Evolutionary conservation across 2,329 filamentous ascomycete species (phyloP).

Genomic region (Chlorencoelia australis): DNA sequence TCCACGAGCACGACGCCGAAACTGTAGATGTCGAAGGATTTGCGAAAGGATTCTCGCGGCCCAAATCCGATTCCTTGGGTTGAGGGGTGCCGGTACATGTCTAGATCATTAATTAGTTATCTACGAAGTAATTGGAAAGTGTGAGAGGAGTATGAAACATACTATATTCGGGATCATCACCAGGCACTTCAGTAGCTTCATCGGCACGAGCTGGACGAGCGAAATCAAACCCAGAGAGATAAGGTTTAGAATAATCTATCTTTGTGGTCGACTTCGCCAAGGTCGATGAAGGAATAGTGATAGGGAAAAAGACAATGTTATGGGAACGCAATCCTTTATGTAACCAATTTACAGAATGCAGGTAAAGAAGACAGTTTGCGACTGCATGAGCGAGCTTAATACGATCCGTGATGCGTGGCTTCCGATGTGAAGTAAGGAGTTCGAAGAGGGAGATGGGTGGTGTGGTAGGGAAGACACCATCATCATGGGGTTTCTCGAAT

Average conservation of each 20-base stretch:
- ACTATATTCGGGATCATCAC: conserved; percentile 35
- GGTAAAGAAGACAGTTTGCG: conserved; percentile 42
- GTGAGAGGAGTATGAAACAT: conserved; percentile 43
- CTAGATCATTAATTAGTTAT: too few relatives aligned
- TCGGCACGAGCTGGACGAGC: conserved; percentile 39
- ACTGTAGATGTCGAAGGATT: conserved; percentile 42
- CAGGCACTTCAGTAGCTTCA: conserved; percentile 40
- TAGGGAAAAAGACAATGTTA: conserved; percentile 42
- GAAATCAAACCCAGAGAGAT: conserved; percentile 45
- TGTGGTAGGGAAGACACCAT: conserved; percentile 26
- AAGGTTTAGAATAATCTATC: conserved; percentile 33
- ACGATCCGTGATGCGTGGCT: conserved; percentile 41
- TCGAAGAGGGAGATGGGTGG: conserved; percentile 38
- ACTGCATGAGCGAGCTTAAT: conserved; percentile 41
- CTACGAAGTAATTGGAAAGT: too few relatives aligned
- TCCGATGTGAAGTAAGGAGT: conserved; percentile 33
- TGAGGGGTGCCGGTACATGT: too few relatives aligned
- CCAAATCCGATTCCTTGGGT: conserved; percentile 13
- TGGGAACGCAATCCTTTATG: conserved; percentile 47
- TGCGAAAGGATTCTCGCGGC: conserved; percentile 20
- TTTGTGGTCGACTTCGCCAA: neutral
- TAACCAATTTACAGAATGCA: conserved; percentile 46
- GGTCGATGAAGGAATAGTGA: conserved; percentile 6
- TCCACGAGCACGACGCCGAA: conserved; percentile 43
- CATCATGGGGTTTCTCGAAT: conserved; percentile 38